These are phyloP conservation scores for Pelargonium australe DNA, from an alignment of 441 rosid genomes.

Conservation along the genomic window DNA sequence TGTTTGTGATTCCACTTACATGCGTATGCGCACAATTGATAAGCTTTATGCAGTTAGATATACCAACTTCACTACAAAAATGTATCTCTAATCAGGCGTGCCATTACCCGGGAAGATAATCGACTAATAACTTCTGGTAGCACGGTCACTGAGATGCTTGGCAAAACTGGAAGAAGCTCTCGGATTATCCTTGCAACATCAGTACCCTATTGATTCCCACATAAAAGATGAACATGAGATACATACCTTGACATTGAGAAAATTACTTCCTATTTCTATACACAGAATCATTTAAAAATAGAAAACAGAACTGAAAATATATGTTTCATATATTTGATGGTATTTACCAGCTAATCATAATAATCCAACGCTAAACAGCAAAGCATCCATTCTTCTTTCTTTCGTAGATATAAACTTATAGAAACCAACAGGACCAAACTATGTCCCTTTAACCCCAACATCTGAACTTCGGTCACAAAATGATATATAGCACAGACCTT, in stretches of 20 bases:
- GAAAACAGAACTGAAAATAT: not conserved
- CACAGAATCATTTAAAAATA: not conserved
- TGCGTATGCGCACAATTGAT: conserved; percentile 21
- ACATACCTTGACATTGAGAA: not conserved
- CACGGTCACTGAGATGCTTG: conserved; percentile 67
- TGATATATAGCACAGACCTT: not conserved
- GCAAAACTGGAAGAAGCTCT: conserved; percentile 77
- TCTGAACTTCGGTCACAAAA: not conserved
- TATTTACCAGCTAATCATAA: not conserved
- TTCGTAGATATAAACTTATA: not conserved
- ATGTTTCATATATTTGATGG: not conserved
- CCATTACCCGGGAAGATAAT: conserved; percentile 71
- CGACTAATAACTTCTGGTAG: conserved; percentile 74
- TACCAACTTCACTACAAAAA: conserved; percentile 31
- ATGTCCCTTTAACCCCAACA: not conserved
- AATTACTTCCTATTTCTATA: not conserved
- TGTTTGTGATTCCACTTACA: not conserved
- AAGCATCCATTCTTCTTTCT: not conserved
- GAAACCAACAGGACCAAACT: not conserved
- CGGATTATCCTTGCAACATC: conserved; percentile 50
- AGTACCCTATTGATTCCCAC: conserved; percentile 34
- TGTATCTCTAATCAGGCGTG: conserved; percentile 72
- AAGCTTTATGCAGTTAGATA: not conserved
- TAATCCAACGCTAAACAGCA: not conserved
- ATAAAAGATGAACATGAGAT: not conserved